Conservation (phyloP, 257 asterid species). For the Dorcoceras hygrometricum region DNA sequence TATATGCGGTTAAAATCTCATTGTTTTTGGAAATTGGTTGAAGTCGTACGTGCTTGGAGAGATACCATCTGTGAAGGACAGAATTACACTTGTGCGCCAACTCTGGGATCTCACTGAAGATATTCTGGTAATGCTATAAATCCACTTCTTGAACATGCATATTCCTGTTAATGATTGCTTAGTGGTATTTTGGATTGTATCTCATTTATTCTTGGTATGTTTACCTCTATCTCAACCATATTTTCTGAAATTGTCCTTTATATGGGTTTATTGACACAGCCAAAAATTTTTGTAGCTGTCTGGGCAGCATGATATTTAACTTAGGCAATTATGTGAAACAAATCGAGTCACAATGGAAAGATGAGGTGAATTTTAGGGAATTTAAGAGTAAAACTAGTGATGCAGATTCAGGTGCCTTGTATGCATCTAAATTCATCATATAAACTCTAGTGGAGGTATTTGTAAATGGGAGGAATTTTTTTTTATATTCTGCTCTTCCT, state of each 20-base stretch:
- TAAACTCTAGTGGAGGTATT: background rate
- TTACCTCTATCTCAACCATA: background rate
- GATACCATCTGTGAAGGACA: constrained; percentile 85
- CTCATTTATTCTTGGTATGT: background rate
- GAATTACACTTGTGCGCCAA: constrained; percentile 86
- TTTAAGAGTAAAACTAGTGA: too few species aligned
- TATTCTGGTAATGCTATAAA: constrained; percentile 59
- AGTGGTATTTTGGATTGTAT: constrained; percentile 3
- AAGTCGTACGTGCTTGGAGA: constrained; percentile 98
- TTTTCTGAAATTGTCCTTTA: background rate
- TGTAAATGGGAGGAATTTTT: too few species aligned
- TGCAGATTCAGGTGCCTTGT: background rate
- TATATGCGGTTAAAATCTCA: constrained; percentile 16
- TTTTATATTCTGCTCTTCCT: background rate
- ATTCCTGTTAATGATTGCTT: background rate
- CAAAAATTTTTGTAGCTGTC: background rate
- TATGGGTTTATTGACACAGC: background rate
- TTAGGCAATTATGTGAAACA: background rate
- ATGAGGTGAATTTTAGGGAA: background rate
- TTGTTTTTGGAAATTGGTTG: constrained; percentile 29
- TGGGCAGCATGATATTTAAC: background rate
- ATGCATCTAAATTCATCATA: background rate
- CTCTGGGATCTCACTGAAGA: constrained; percentile 91
- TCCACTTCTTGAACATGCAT: constrained; percentile 12
- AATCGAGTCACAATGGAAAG: background rate